Percentiles rank a stretch among this genome's conserved stretches.
These are phyloP conservation scores for Aquanectria penicillioides DNA, from an alignment of 2,329 filamentous ascomycete species.

Conservation along the genomic window DNA sequence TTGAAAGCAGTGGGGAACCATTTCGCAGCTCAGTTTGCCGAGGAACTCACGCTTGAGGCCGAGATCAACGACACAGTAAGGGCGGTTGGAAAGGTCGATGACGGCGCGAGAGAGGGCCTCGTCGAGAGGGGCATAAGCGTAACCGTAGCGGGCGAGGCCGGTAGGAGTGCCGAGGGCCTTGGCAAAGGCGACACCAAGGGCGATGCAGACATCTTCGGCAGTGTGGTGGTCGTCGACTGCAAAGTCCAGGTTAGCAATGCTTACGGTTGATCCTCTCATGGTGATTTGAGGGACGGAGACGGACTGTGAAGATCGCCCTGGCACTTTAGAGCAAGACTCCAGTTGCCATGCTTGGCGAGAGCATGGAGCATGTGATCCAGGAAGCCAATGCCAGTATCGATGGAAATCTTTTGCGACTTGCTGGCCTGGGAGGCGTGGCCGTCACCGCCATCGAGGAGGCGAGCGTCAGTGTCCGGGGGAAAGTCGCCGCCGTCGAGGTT, in stretches of 20 bases:
- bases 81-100: constrained; percentile 92
- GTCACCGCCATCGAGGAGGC: constrained; percentile 60
- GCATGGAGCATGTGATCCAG: constrained; percentile 99
- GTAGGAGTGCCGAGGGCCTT: constrained; percentile 79
- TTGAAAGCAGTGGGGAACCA: constrained; percentile 95
- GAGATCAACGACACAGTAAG: constrained; percentile 84
- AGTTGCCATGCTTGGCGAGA: constrained; percentile 93
- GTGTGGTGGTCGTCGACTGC: constrained; percentile 98
- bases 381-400: constrained; percentile 96
- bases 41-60: constrained; percentile 92
- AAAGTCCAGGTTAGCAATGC: constrained; percentile 6
- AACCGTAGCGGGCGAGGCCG: constrained; percentile 90
- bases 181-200: constrained; percentile 87
- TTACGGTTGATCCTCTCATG: neutral
- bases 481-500: constrained; percentile 92
- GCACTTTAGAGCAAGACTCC: constrained; percentile 86
- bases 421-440: constrained; percentile 87
- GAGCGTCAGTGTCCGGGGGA: constrained; percentile 70
- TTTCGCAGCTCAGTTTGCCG: constrained; percentile 91
- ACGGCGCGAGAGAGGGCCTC: constrained; percentile 94
- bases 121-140: constrained; percentile 92
- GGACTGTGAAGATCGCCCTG: constrained; percentile 90
- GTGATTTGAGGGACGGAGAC: constrained; percentile 45
- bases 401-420: constrained; percentile 83
- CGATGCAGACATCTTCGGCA: constrained; percentile 93